Evolutionary conservation across 352 stramenopile genomes (phyloP), one percentile per base, ranked within the genome.

Genomic region (Pythium utonaiense): DNA sequence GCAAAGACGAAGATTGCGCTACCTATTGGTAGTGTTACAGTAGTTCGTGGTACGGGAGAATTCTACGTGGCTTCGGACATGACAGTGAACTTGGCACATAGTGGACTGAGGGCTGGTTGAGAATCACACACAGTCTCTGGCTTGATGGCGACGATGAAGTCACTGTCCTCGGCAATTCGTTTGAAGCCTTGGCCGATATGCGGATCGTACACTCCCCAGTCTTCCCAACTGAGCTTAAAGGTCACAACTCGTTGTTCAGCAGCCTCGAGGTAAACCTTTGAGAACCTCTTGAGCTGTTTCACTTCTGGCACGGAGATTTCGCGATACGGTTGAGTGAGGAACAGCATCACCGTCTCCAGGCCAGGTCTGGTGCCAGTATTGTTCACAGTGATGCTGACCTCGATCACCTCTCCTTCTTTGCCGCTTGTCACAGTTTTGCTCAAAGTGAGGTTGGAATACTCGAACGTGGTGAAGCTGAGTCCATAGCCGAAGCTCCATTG

Each of bases 201-300:
- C 13, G 77, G 75, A 44, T 74, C 70, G 53, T 72, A 86, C 30
- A 85, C 71, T 36, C 72, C 74, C 66, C 69, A 75, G 36, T 80
- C 74, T 3, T 63, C 52, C 16, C 47, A 48, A 3, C 64, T 44
- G 22, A 75, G 48, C 7, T 34, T 59, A 28, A 77, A 70, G 28
- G 24, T 59, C 25, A 74, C 63, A 0, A 53, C 40, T 1, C 19
- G 55, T 13, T 55, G 19, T 40, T 71, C 62, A 7, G 62, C 62
- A 1, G 60, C 22, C 3, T 41, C 45, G n/a, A 77, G 41, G 21
- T 31, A 28, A 1, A 96, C 71, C 69, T 95, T 95, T 17, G 73
- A 59, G 61, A 93, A 95, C 55, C 83, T 80, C 50, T 85, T 84
- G 24, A 96, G 78, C 59, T 88, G 78, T 66, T 95, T 95, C 22